phyloP scores from a whole-genome alignment of 345 rosid species.

The Noccaea caerulescens region DNA sequence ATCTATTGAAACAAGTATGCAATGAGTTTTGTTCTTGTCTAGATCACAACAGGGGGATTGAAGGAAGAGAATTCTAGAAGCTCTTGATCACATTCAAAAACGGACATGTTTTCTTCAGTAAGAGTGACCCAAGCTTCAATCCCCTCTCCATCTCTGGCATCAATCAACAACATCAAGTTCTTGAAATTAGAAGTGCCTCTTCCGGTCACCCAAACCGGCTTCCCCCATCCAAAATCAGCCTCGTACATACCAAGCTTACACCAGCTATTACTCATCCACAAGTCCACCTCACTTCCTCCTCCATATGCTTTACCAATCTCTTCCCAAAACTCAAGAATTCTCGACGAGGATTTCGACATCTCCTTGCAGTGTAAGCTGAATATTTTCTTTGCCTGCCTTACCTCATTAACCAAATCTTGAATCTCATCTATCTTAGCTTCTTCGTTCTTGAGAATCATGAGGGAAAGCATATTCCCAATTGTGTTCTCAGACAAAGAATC shows the following conservation, averaged over 20 bases:
- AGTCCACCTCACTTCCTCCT: slow-evolving; percentile 34
- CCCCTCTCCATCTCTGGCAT: slow-evolving; percentile 46
- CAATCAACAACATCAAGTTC: slow-evolving; percentile 48
- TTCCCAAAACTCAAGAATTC: slow-evolving; percentile 4
- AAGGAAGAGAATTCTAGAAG: slow-evolving; percentile 41
- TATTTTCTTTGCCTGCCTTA: slow-evolving; percentile 26
- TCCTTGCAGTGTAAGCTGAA: slow-evolving; percentile 20
- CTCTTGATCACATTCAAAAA: slow-evolving; percentile 38
- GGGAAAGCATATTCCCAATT: slow-evolving; percentile 42
- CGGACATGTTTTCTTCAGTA: slow-evolving; percentile 35
- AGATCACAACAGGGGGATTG: slow-evolving; percentile 39
- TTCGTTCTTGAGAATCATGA: slow-evolving; percentile 37
- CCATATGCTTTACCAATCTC: slow-evolving; percentile 24
- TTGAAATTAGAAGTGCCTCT: slow-evolving; percentile 37
- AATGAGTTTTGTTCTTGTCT: slow-evolving; percentile 21
- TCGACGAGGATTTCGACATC: slow-evolving; percentile 8
- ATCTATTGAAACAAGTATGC: neutral
- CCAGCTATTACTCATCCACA: slow-evolving; percentile 48
- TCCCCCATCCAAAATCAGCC: slow-evolving; percentile 66
- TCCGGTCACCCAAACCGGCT: slow-evolving; percentile 50
- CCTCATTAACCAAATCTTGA: slow-evolving; percentile 36
- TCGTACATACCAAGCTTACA: slow-evolving; percentile 50
- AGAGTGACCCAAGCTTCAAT: slow-evolving; percentile 59
- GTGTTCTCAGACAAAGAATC: slow-evolving; percentile 32
- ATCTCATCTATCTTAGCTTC: slow-evolving; percentile 19